Evolutionary conservation across 345 rosid genomes (phyloP), one percentile per base, ranked within the genome.

Genomic region (Brassica nigra): DNA sequence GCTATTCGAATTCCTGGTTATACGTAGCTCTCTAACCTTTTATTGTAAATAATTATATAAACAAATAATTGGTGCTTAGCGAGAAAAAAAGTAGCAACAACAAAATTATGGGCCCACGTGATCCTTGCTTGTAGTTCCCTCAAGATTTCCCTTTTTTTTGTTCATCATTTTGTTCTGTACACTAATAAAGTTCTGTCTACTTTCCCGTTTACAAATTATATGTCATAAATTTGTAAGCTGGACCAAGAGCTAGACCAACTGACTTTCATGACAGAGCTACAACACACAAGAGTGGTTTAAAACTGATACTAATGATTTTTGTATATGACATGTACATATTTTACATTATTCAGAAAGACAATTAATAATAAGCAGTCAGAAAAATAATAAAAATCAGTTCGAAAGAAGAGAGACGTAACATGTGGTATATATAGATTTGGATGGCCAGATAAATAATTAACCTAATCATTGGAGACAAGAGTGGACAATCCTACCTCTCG

Each of bases 401-500:
- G 64, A 27, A 15, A 63, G 4, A 74, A 47, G 8, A 49, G 34
- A 65, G 59, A 15, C 23, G 23, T 54, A 15, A 54, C 16, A 54
- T 54, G 12, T 16, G 0, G 33, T 29, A 9, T 4, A 2, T 4
- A 36, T 36, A 8, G 27, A 39, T 33, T 55, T 10, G 54, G 63
- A 44, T 69, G 70, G 75, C 8, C 20, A 47, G 54, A 10, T 69
- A 69, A 63, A 70, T 64, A 52, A 36, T 49, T 15, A 1, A 52
- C 10, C n/a, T 70, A 77, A 70, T 78, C 27, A 54, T 78, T 62
- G 47, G 15, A 28, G 76, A 64, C 71, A 78, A 78, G 55, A 47
- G 72, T 78, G 72, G 76, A 54, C 59, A 64, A 37, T 71, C 81
- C 81, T 64, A 71, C 76, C 71, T 54, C 66, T 34, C 31, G n/a